Conservation (phyloP, 805 yeast genomes). For the Candida verbasci region DNA sequence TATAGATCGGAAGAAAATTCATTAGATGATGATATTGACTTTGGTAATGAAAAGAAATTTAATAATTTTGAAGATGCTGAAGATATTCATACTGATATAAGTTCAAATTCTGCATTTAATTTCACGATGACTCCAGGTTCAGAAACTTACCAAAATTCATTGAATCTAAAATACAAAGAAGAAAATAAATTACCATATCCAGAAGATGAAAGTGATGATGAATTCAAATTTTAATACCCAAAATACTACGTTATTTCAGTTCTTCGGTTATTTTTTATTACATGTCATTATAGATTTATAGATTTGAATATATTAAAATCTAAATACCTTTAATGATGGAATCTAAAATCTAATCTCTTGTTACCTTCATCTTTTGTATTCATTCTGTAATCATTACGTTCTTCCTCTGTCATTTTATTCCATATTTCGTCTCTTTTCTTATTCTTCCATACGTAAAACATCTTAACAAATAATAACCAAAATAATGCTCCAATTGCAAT, state of each 20-base stretch:
- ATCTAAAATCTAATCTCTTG: constrained; percentile 49
- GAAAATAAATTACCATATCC: not conserved
- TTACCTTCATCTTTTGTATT: constrained; percentile 52
- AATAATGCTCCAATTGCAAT: constrained; percentile 28
- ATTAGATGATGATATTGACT: not conserved
- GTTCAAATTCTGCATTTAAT: not conserved
- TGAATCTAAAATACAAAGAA: not conserved
- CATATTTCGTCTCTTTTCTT: constrained; percentile 43
- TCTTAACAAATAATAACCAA: constrained; percentile 24
- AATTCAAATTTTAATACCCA: not conserved
- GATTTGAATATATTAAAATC: not conserved
- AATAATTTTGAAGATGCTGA: no score
- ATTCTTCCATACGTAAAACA: constrained; percentile 40
- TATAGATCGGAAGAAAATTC: not conserved
- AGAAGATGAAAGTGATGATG: constrained; percentile 1
- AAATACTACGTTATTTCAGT: not conserved
- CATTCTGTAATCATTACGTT: constrained; percentile 43
- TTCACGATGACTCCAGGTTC: not conserved
- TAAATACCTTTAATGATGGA: constrained; percentile 21
- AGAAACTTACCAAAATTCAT: not conserved
- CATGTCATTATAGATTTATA: not conserved
- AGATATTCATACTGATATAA: no score
- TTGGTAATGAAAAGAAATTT: not conserved
- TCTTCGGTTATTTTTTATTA: not conserved
- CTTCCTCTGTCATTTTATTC: constrained; percentile 45